Base-by-base conservation (phyloP, 1,139 yeast genomes). In the Yamadazyma blattariae region DNA sequence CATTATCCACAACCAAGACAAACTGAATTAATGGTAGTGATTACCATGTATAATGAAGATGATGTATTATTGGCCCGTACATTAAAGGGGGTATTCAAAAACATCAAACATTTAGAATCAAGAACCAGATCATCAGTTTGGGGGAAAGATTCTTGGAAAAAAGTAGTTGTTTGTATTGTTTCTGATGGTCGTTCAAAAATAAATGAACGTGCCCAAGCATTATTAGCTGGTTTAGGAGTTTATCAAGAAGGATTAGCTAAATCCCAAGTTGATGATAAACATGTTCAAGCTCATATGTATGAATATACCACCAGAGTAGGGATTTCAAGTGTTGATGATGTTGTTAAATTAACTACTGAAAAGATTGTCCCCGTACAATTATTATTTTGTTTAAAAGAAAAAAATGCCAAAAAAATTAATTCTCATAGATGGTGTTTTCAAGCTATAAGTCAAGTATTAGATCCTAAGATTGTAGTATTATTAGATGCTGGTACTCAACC, bases 351-450 rank as follows among this genome's bases (percentile, higher is more conserved):
- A 39, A 69, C 75, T 19, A 68, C 74, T 3, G 75, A 70, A 41
- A 69, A 68, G 36, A 68, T 68, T 34, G 74, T 69, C 14, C 76
- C 76, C 0, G 74, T 70, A 8, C 76, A 70, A 47, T 56, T 70
- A 49, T 51, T 70, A 23, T 70, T 70, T 44, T 69, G 75, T 41
- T 60, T 70, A 45, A 70, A 70, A 48, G 76, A 70, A 50, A 57
- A 60, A 32, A 70, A 70, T 45, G 72, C 74, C 13, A 69, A 69
- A 42, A 70, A 70, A 47, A 70, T 70, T 46, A 70, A 70, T 44
- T 67, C 74, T 26, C 76, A 70, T 47, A 57, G 76, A 48, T 70
- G 76, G 76, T 70, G 75, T 51, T 68, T 70, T 55, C 74, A 70
- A 50, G 75, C 75, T 12, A 55, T 70, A 33, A 67, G 73, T 24